A percentile compares a stretch with the other conserved stretches of the same genome.
phyloP scores from a whole-genome alignment of 192 early-diverging fungal genomes.

The Umbelopsis isabellina region DNA sequence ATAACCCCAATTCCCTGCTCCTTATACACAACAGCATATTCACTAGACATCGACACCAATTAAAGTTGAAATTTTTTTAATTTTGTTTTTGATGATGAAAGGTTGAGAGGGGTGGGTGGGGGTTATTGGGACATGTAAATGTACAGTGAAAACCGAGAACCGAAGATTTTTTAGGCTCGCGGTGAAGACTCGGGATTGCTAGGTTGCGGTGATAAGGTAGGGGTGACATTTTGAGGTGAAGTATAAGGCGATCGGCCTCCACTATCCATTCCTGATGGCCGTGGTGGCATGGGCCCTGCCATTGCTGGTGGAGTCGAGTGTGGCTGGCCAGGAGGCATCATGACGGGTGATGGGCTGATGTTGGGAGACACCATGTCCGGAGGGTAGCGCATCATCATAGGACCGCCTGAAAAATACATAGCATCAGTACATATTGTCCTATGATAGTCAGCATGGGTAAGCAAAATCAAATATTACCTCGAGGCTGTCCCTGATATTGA shows the following conservation, averaged over 20 bases:
- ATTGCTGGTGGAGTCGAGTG: conserved; percentile 17
- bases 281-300: conserved; percentile 5
- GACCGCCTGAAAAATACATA: conserved; percentile 37
- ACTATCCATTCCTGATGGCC: background rate
- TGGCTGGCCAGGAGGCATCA: conserved; percentile 39
- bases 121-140: conserved; percentile 9
- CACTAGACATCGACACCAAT: too few species aligned
- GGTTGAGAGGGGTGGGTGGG: background rate
- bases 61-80: too few species aligned
- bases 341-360: conserved; percentile 41
- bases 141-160: conserved; percentile 12
- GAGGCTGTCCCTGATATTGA: conserved; percentile 48
- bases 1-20: too few species aligned
- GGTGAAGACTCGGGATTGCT: background rate
- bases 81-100: background rate
- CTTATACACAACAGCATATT: too few species aligned
- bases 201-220: conserved; percentile 10
- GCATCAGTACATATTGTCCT: background rate
- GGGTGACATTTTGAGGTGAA: conserved; percentile 3
- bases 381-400: conserved; percentile 61
- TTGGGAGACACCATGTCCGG: conserved; percentile 53
- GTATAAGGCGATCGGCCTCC: conserved; percentile 14
- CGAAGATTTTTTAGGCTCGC: background rate
- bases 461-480: conserved; percentile 34
- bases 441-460: background rate